phyloP scores from a whole-genome alignment of 2,329 filamentous ascomycete genomes.

The Pseudogymnoascus sp. region DNA sequence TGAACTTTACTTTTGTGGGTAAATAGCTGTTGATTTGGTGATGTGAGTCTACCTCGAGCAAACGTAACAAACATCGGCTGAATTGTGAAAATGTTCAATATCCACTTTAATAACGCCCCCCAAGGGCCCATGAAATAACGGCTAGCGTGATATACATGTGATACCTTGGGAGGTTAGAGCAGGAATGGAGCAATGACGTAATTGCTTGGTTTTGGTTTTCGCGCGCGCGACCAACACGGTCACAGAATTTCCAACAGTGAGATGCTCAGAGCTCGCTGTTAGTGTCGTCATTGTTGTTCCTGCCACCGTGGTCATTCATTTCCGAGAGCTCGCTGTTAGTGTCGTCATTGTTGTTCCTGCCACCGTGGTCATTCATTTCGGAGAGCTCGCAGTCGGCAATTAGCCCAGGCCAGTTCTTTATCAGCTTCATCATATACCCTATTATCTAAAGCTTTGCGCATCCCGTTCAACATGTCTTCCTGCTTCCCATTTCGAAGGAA shows the following conservation, averaged over 20 bases:
- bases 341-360: not conserved
- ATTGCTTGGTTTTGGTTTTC: not conserved
- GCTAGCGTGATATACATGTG: not conserved
- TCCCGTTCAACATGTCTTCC: constrained; percentile 23
- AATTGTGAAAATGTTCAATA: not conserved
- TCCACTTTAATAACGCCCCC: not conserved
- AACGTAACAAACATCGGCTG: constrained; percentile 1
- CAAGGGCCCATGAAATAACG: not conserved
- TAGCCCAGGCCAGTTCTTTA: not conserved
- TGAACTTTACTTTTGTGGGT: not conserved
- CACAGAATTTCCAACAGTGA: not conserved
- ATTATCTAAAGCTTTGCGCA: not conserved
- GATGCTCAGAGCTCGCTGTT: not conserved
- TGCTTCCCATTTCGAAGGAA: constrained; percentile 27
- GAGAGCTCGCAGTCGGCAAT: not conserved
- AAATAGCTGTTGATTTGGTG: not conserved
- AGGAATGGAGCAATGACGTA: not conserved
- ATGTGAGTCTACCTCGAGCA: constrained; percentile 1
- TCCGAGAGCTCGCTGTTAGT: not conserved
- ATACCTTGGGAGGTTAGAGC: constrained; percentile 4
- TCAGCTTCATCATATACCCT: not conserved
- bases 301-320: not conserved
- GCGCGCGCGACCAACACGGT: too few species aligned
- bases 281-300: not conserved
- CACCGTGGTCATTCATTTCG: not conserved